Evolutionary conservation across 2,329 filamentous ascomycete species (phyloP).

Genomic region (Colletotrichum sp.): DNA sequence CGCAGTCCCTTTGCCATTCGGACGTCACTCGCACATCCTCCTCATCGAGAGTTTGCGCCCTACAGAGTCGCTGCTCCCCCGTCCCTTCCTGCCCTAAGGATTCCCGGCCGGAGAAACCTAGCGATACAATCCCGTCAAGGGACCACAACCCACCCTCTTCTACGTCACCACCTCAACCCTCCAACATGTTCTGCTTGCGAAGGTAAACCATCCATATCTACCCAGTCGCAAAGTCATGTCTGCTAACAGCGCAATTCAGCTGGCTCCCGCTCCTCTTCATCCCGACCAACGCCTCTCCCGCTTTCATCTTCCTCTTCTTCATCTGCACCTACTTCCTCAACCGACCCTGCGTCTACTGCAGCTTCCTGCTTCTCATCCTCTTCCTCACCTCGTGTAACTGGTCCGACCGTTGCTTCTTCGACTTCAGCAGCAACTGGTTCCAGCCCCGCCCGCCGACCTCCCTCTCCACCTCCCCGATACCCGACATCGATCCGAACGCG

Average conservation of each 20-base stretch:
- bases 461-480: constrained; percentile 30
- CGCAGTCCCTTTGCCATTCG: not conserved
- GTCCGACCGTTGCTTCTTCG: constrained; percentile 91
- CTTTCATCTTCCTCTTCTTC: constrained; percentile 89
- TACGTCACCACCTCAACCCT: not conserved
- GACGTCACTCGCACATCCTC: not conserved
- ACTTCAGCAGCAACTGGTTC: constrained; percentile 93
- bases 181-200: constrained; percentile 65
- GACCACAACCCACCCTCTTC: not conserved
- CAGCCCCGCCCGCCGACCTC: constrained; percentile 67
- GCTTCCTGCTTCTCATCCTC: constrained; percentile 90
- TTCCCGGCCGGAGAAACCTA: not conserved
- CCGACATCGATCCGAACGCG: constrained; percentile 30
- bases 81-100: not conserved
- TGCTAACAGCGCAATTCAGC: constrained; percentile 45
- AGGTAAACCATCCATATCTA: constrained; percentile 45
- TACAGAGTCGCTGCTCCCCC: not conserved
- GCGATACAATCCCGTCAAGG: not conserved
- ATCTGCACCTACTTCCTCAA: constrained; percentile 95
- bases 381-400: constrained; percentile 91
- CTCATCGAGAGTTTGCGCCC: not conserved
- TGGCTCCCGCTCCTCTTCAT: constrained; percentile 90
- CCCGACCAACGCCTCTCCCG: constrained; percentile 82
- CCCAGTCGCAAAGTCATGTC: not conserved
- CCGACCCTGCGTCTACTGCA: constrained; percentile 97